Evolutionary conservation across 495 filamentous ascomycete genomes (phyloP), one percentile per base, ranked within the genome.

Genomic region (Elasticomyces elasticus): DNA sequence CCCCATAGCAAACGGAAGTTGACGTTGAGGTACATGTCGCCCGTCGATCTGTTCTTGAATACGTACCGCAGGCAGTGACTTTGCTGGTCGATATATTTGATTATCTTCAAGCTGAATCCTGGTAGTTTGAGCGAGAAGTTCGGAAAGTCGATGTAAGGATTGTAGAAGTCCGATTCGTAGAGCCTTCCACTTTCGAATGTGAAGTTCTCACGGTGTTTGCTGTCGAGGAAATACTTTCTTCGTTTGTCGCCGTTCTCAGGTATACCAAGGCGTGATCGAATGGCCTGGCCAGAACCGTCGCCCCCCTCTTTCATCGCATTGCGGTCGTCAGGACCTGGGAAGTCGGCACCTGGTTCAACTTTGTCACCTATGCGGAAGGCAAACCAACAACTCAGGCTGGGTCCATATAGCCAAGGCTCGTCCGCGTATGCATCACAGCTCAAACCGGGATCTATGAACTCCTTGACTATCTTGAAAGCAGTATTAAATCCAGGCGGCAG

Each of bases 381-480:
- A 58, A 92, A 91, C 63, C 88, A 83, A 5, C 79, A 81, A 22
- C 78, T 81, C 24, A 90, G 63, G 12, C 79, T 81, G 0, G 84
- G 79, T 1, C 89, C 89, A 62, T 86, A 94, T 1, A 96, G 68
- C 62, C 86, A 86, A 12, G 91, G 91, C 61, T 74, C 69, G 55
- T 96, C 89, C 1, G 85, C 82, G 60, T 94, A 90, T 0, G 82
- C 78, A 63, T 97, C 90, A 26, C 87, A 86, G 0, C 94, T 83
- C 0, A 97, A 71, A 0, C 86, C 83, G 0, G 91, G 91, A 63
- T 97, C 91, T 42, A 95, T 79, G 62, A 77, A 80, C 80, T 85
- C 89, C 66, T 85, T 86, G n/a, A 91, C 86, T 4, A 94, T 80
- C 25, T 78, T 80, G 66, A 94, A 80, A 0, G 87, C 87, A 0